phyloP scores from a whole-genome alignment of 208 protist species.

The Acanthamoeba lenticulata region DNA sequence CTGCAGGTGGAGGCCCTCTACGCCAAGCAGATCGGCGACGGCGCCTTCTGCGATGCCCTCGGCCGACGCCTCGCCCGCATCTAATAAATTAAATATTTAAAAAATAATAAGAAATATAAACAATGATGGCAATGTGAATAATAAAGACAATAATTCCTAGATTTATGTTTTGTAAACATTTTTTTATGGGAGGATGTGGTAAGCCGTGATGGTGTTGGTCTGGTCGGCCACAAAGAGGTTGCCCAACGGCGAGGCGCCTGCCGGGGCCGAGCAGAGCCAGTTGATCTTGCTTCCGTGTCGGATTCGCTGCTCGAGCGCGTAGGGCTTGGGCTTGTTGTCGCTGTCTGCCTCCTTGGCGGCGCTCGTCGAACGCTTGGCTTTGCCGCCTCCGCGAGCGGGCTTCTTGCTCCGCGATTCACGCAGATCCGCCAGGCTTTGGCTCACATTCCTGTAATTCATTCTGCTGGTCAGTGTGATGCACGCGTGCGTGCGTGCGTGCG shows the following conservation, averaged over 20 bases:
- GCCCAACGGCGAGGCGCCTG: background rate
- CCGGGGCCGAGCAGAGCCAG: background rate
- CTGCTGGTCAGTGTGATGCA: background rate
- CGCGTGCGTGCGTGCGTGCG: background rate
- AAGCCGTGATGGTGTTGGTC: background rate
- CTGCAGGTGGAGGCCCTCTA: constrained; percentile 44
- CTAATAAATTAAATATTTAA: background rate
- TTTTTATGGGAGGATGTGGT: background rate
- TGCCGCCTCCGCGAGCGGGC: no score
- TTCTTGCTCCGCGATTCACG: background rate
- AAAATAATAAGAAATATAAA: background rate
- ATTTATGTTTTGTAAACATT: no score
- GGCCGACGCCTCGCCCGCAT: background rate
- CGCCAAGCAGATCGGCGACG: background rate
- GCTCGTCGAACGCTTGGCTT: no score
- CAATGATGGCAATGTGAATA: no score
- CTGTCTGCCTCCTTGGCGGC: background rate
- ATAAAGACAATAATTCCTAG: no score
- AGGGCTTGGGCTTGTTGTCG: background rate
- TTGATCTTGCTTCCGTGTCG: background rate
- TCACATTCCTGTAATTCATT: background rate
- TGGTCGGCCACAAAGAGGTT: background rate
- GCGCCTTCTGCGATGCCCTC: background rate
- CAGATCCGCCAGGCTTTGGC: background rate
- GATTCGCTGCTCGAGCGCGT: background rate